Conservation (phyloP, 2,329 filamentous ascomycete species). For the Fonsecaea multimorphosa region DNA sequence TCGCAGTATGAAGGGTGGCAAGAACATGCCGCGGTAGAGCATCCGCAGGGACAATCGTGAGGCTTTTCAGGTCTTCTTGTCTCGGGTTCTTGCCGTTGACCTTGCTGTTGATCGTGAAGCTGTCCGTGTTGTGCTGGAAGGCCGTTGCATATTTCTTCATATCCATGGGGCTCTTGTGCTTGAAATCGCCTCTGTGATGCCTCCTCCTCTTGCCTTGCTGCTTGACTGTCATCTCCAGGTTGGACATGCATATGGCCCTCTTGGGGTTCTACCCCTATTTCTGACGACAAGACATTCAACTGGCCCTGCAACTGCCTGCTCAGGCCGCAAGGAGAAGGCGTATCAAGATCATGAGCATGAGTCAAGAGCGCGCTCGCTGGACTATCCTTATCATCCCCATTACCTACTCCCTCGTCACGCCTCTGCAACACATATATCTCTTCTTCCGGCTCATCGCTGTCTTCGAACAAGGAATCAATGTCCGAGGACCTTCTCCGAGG, state of each 20-base stretch:
- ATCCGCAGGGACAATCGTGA: conserved; percentile 14
- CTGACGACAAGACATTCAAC: neutral
- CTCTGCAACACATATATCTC: neutral
- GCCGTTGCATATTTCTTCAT: neutral
- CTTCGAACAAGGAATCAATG: conserved; percentile 20
- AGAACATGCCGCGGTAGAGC: conserved; percentile 4
- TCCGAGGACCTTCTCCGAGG: conserved; percentile 19
- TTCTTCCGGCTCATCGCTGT: neutral
- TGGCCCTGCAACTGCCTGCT: neutral
- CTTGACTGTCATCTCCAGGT: neutral
- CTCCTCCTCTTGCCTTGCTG: neutral
- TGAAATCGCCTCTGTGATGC: neutral
- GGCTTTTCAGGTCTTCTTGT: neutral
- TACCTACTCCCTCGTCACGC: too few species aligned
- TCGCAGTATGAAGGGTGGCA: conserved; percentile 22
- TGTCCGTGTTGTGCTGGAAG: neutral
- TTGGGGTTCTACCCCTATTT: neutral
- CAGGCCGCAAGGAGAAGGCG: neutral
- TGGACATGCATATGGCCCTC: neutral
- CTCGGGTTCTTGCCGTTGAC: neutral
- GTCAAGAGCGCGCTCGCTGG: neutral
- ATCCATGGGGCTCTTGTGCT: neutral
- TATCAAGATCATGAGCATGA: neutral
- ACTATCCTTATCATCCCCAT: too few species aligned
- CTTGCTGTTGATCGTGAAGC: neutral